phyloP scores from a whole-genome alignment of 345 rosid genomes.

The Tarenaya hassleriana region DNA sequence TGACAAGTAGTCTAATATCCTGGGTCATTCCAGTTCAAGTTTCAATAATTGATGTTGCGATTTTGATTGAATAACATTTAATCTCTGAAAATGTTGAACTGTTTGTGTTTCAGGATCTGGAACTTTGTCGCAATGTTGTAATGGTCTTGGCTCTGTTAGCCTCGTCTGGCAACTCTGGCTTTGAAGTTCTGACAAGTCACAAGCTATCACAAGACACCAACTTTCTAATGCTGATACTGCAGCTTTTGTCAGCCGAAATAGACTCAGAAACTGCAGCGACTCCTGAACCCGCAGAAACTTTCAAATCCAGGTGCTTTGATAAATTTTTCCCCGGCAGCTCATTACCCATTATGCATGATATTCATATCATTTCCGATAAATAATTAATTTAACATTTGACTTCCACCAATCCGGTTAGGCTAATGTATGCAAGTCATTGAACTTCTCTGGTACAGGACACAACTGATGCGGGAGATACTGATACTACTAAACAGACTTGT shows the following conservation, averaged over 20 bases:
- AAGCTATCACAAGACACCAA: constrained; percentile 44
- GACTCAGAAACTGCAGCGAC: constrained; percentile 41
- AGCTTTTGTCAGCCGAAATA: constrained; percentile 55
- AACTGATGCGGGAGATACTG: constrained; percentile 65
- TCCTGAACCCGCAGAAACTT: constrained; percentile 34
- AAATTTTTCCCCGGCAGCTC: too few species aligned
- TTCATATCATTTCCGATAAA: too few species aligned
- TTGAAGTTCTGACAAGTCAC: constrained; percentile 49
- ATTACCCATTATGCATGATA: too few species aligned
- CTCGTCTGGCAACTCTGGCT: constrained; percentile 71
- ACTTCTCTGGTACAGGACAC: constrained; percentile 36
- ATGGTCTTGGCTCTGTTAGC: constrained; percentile 58
- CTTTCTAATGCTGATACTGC: constrained; percentile 66
- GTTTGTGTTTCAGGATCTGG: constrained; percentile 55
- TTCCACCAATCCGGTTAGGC: neutral
- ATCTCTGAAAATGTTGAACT: constrained; percentile 3
- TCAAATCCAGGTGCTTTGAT: constrained; percentile 55
- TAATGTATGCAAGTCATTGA: neutral
- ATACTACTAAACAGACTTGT: constrained; percentile 78
- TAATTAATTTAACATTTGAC: neutral
- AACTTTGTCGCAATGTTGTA: constrained; percentile 56
- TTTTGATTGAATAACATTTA: neutral
- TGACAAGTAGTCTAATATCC: constrained; percentile 8
- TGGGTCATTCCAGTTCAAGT: neutral
- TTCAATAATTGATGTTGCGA: neutral